phyloP scores from a whole-genome alignment of 805 yeast species.

The Brettanomyces nanus region DNA sequence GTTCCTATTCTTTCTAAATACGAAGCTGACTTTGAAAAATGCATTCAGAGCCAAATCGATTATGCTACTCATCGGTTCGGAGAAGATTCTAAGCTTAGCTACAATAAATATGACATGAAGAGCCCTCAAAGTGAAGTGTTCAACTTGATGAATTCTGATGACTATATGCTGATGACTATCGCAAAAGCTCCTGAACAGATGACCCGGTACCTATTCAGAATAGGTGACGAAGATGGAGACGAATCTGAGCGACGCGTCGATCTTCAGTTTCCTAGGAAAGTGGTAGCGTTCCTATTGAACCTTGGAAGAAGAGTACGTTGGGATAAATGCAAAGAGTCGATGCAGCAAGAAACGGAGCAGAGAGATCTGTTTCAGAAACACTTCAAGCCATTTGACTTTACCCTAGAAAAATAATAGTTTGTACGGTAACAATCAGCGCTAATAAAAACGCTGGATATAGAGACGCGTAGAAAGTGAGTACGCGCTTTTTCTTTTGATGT shows the following conservation, averaged over 20 bases:
- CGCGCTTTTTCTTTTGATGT: no score
- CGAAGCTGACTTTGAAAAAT: conserved; percentile 32
- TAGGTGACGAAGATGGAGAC: conserved; percentile 17
- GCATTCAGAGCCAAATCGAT: conserved; percentile 35
- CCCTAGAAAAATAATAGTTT: conserved; percentile 13
- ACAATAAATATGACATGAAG: conserved; percentile 26
- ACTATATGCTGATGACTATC: conserved; percentile 28
- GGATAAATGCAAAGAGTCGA: conserved; percentile 67
- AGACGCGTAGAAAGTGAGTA: no score
- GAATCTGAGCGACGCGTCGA: conserved; percentile 44
- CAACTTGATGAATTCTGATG: conserved; percentile 24
- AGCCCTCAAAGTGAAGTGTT: no score
- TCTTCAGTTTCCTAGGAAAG: conserved; percentile 78
- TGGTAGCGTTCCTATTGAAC: conserved; percentile 54
- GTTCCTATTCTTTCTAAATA: conserved; percentile 48
- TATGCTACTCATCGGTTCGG: conserved; percentile 41
- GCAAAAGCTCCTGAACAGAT: conserved; percentile 12
- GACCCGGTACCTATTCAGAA: conserved; percentile 23
- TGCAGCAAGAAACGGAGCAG: conserved; percentile 54
- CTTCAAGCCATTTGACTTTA: conserved; percentile 49
- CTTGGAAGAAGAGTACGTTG: conserved; percentile 60
- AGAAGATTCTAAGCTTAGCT: conserved; percentile 22
- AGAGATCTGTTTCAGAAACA: conserved; percentile 52
- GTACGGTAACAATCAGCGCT: no score
- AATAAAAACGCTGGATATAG: no score